These are phyloP conservation scores for Atalantia buxifolia DNA, from an alignment of 345 rosid genomes.

Conservation along the genomic window DNA sequence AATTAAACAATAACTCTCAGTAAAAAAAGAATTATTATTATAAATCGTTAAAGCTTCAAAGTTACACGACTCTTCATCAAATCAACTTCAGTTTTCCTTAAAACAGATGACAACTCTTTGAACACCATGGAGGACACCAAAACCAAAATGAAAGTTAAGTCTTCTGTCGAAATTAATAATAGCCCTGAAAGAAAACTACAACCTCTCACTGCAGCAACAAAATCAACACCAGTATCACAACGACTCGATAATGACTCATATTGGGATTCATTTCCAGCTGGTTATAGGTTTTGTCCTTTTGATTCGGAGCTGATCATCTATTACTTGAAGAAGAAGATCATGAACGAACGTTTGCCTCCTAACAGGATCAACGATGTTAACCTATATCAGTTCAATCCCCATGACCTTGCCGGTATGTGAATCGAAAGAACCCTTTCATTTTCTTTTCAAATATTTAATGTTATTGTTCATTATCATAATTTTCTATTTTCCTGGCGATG, in stretches of 20 bases:
- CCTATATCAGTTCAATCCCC: background rate
- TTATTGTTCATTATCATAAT: too few relatives aligned
- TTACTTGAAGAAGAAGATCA: conserved; percentile 1
- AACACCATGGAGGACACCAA: background rate
- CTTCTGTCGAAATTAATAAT: background rate
- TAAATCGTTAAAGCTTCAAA: too few relatives aligned
- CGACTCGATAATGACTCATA: background rate
- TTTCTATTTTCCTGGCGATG: too few relatives aligned
- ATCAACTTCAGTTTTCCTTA: background rate
- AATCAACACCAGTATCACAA: too few relatives aligned
- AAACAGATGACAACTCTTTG: background rate
- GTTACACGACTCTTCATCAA: background rate
- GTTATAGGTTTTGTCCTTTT: background rate
- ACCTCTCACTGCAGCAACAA: background rate
- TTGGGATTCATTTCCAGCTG: background rate
- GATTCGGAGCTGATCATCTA: background rate
- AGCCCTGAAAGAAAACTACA: background rate
- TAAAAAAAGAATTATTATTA: too few relatives aligned
- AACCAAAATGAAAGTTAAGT: background rate
- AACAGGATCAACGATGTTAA: background rate
- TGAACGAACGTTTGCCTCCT: background rate
- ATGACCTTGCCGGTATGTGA: background rate
- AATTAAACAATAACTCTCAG: too few relatives aligned
- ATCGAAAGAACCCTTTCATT: background rate
- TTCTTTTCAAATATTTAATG: too few relatives aligned